phyloP scores from a whole-genome alignment of 148 eudicot genomes.

The Pharnaceum exiguum region DNA sequence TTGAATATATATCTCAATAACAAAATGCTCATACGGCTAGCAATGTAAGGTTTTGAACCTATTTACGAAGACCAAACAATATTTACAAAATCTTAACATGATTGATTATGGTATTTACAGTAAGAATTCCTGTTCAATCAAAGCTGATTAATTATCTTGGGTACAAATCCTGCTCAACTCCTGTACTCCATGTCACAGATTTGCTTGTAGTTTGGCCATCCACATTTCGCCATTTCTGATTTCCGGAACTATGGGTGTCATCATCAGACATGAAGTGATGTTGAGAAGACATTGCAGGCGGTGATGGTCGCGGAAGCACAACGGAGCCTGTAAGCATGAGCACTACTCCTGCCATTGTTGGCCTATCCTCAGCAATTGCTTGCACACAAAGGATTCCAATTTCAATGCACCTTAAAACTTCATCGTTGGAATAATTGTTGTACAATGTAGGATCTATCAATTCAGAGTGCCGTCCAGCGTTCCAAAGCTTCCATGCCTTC shows the following conservation, averaged over 20 bases:
- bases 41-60: no score
- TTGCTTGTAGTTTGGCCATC: not conserved
- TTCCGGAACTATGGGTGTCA: not conserved
- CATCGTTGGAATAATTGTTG: not conserved
- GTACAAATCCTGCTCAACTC: conserved; percentile 10
- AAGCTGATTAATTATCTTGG: conserved; percentile 7
- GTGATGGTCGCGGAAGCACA: conserved; percentile 13
- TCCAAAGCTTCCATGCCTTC: conserved; percentile 23
- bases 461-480: conserved; percentile 2
- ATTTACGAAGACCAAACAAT: no score
- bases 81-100: no score
- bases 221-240: not conserved
- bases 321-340: conserved; percentile 25
- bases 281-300: not conserved
- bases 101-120: no score
- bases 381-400: conserved; percentile 23
- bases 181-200: not conserved
- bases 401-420: conserved; percentile 12
- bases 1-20: no score
- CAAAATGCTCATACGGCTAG: no score
- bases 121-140: no score
- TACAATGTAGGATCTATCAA: conserved; percentile 1
- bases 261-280: not conserved
- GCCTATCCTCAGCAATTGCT: conserved; percentile 5
- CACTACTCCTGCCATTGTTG: conserved; percentile 9